A percentile compares a stretch with the other conserved stretches of the same genome.
phyloP scores from a whole-genome alignment of 495 filamentous ascomycete genomes.

The Geopyxis carbonaria region DNA sequence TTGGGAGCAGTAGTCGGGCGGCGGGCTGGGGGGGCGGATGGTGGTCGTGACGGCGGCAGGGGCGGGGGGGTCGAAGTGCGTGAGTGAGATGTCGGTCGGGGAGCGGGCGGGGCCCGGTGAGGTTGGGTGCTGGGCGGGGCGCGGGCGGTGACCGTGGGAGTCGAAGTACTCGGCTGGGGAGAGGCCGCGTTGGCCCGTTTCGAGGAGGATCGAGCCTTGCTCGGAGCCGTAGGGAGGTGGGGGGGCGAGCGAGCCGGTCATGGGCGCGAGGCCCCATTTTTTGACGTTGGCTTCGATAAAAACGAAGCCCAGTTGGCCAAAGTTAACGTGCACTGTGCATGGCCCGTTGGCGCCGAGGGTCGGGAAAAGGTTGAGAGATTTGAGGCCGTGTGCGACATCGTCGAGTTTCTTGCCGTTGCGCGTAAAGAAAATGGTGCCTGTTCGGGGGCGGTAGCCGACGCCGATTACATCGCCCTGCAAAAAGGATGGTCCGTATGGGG shows the following conservation, averaged over 20 bases:
- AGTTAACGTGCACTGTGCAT: constrained; percentile 85
- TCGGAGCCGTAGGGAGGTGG: constrained; percentile 94
- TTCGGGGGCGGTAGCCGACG: constrained; percentile 85
- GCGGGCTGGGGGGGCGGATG: constrained; percentile 10
- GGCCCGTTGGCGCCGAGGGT: constrained; percentile 89
- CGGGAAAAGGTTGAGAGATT: constrained; percentile 91
- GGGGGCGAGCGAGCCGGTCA: constrained; percentile 85
- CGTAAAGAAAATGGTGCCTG: constrained; percentile 92
- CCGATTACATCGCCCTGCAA: constrained; percentile 92
- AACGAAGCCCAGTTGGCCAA: constrained; percentile 92
- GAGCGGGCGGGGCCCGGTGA: constrained; percentile 81
- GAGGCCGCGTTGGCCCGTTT: constrained; percentile 28
- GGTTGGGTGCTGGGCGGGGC: constrained; percentile 36
- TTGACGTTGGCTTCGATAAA: constrained; percentile 99
- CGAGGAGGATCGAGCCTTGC: constrained; percentile 85
- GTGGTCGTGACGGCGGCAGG: not conserved
- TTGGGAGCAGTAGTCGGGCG: constrained; percentile 20
- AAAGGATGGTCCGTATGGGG: constrained; percentile 63
- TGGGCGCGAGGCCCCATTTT: constrained; percentile 95
- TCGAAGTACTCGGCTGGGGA: constrained; percentile 28
- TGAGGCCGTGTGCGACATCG: constrained; percentile 81
- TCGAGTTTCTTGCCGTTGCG: constrained; percentile 95
- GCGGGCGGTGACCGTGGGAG: constrained; percentile 23
- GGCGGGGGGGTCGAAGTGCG: constrained; percentile 33
- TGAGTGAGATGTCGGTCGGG: constrained; percentile 93